These are phyloP conservation scores for Penicillium ochrochloron DNA, from an alignment of 495 filamentous ascomycete species.

Conservation along the genomic window DNA sequence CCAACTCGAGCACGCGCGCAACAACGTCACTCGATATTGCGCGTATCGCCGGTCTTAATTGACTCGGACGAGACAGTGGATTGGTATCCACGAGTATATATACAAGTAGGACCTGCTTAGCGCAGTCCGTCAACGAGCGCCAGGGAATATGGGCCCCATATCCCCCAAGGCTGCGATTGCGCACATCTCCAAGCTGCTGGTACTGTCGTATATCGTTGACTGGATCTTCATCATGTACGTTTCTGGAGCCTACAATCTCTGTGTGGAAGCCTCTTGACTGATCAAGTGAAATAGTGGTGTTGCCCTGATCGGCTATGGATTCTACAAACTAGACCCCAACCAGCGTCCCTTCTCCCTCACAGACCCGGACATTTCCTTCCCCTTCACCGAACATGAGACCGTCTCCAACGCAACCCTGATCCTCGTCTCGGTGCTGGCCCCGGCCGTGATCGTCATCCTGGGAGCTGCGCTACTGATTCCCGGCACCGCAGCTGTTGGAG, in stretches of 20 bases:
- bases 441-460: conserved; percentile 55
- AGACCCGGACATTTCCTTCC: conserved; percentile 63
- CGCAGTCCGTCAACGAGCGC: not conserved
- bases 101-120: not conserved
- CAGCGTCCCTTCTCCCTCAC: conserved; percentile 53
- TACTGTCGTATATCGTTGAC: conserved; percentile 57
- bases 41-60: not conserved
- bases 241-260: not conserved
- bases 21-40: not conserved
- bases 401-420: conserved; percentile 56
- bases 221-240: conserved; percentile 59
- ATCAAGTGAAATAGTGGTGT: conserved; percentile 38
- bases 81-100: not conserved
- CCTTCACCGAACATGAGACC: conserved; percentile 57
- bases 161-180: conserved; percentile 11
- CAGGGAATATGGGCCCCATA: not conserved
- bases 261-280: not conserved
- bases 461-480: conserved; percentile 55
- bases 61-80: not conserved
- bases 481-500: conserved; percentile 37
- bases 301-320: conserved; percentile 51
- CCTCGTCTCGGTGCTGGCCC: conserved; percentile 55
- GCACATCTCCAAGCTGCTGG: conserved; percentile 41
- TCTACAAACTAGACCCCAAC: conserved; percentile 47
- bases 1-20: not conserved